A percentile compares a stretch with the other conserved stretches of the same genome.
Evolutionary conservation across 1,139 yeast species (phyloP).

Genomic region (Zygosaccharomyces sapae): DNA sequence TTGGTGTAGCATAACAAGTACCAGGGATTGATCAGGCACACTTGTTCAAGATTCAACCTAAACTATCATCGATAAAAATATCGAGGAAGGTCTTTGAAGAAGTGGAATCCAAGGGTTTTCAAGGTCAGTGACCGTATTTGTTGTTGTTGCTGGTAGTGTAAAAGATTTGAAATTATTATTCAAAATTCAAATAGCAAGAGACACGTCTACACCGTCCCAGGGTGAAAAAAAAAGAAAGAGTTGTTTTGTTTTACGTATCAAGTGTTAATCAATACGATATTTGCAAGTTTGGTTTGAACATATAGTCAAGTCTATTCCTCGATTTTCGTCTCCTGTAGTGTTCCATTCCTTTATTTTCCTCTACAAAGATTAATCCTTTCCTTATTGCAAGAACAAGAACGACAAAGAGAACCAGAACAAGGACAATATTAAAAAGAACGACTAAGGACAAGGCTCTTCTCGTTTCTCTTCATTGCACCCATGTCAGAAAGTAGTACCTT

Average conservation of each 20-base stretch:
- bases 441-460: too few species aligned
- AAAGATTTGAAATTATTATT: neutral
- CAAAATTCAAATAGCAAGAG: neutral
- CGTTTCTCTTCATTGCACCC: neutral
- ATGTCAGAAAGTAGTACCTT: slow-evolving; percentile 7
- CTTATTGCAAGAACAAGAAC: neutral
- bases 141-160: neutral
- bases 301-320: too few species aligned
- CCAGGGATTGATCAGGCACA: neutral
- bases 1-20: slow-evolving; percentile 5
- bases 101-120: slow-evolving; percentile 1
- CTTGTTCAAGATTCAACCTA: neutral
- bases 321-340: neutral
- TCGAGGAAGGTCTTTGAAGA: neutral
- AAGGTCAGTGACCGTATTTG: neutral
- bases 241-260: too few species aligned
- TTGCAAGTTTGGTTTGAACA: too few species aligned
- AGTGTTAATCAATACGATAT: too few species aligned
- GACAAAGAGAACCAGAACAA: neutral
- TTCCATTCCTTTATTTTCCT: slow-evolving; percentile 7
- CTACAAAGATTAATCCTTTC: slow-evolving; percentile 2
- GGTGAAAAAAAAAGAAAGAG: too few species aligned
- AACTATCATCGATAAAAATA: neutral
- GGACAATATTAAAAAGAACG: neutral
- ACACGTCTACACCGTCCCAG: neutral